Evolutionary conservation across 768 basidiomycete genomes (phyloP).

Genomic region (Tylopilus sp.): DNA sequence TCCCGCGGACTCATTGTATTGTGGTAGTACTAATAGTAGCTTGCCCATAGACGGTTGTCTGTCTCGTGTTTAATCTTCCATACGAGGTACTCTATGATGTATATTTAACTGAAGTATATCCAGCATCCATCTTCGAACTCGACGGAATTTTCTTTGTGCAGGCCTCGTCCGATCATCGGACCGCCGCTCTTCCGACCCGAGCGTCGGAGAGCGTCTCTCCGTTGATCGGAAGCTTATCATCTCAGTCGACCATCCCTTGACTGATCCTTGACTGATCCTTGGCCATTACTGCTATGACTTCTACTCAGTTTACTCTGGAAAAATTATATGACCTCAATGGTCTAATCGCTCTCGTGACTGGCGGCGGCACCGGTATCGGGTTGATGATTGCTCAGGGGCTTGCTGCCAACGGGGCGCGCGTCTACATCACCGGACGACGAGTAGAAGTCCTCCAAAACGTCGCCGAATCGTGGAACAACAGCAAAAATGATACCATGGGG

Average conservation of each 20-base stretch:
- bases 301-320: slow-evolving; percentile 18
- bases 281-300: slow-evolving; percentile 18
- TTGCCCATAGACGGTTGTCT: slow-evolving; percentile 1
- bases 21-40: no score
- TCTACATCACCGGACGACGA: slow-evolving; percentile 76
- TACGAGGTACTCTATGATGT: slow-evolving; percentile 1
- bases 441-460: slow-evolving; percentile 59
- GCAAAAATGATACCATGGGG: slow-evolving; percentile 38
- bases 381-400: slow-evolving; percentile 70
- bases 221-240: no score
- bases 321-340: slow-evolving; percentile 52
- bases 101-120: not conserved
- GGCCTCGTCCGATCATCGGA: no score
- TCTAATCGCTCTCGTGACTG: slow-evolving; percentile 49
- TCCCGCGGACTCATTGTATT: slow-evolving; percentile 1
- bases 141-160: no score
- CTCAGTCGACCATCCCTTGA: no score
- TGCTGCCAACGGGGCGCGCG: slow-evolving; percentile 74
- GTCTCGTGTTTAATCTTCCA: slow-evolving; percentile 2
- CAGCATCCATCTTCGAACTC: not conserved
- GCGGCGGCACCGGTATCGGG: slow-evolving; percentile 52
- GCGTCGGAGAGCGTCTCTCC: no score
- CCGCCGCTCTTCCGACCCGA: no score
- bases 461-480: slow-evolving; percentile 44
- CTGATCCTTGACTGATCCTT: not conserved